Evolutionary conservation across 1,284 basidiomycete species (phyloP), one percentile per base, ranked within the genome.

Genomic region (Xerocomus cyaneibrunnescens): DNA sequence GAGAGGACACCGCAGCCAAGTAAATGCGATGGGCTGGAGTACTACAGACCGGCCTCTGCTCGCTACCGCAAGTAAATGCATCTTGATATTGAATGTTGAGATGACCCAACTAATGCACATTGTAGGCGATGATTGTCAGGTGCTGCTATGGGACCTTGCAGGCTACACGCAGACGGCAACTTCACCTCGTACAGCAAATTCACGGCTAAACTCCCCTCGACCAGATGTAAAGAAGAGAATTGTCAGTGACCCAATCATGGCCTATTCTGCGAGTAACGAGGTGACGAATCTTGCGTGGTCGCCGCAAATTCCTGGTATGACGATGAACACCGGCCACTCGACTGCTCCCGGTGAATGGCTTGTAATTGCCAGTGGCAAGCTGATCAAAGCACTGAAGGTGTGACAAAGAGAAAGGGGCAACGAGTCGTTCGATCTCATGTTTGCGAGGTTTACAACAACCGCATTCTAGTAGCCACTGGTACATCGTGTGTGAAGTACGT

Each of bases 231-330:
- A 89, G 73, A 89, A 88, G 68, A 80, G 80, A 45, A 72, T 84
- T 16, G 74, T 90, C 49, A 85, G 76, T 21, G 89, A 88, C 56
- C 94, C 85, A 7, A 74, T 85, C 25, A 87, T 92, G 80, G 91
- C 89, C 30, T 95, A 94, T 70, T 87, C 87, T 10, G 87, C 89
- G 1, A 78, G 79, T 31, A 76, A 76, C 47, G 93, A 94, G 73
- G 84, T 97, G 57, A 90, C 89, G 41, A 93, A 92, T 62, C 72
- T 97, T 21, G 89, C 91, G 4, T 97, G 93, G 89, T 90, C 87
- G 27, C 89, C 87, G 28, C 79, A 81, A 58, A 89, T 92, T 59
- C 78, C 80, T 54, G 83, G 83, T 12, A 80, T 89, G 79, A 76
- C 80, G 50, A 83, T 88, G 79, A 82, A 81, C 55, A 83, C 79